Evolutionary conservation across 306 rosid genomes (phyloP), one percentile per base, ranked within the genome.

Genomic region (Quercus rubra): DNA sequence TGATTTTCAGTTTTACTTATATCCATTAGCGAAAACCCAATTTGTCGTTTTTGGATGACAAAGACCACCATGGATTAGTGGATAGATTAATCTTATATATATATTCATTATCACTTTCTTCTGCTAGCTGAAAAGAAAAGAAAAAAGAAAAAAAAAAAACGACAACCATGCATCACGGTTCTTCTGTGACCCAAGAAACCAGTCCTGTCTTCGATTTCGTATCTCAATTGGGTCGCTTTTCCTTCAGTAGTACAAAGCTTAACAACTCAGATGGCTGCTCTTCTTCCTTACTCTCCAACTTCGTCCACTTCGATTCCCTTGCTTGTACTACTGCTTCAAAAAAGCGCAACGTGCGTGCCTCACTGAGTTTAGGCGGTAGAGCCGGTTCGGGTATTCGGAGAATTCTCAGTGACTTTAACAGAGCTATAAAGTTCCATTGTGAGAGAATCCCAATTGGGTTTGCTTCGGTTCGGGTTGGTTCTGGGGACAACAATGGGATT

Each of bases 371-470:
- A 67, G 78, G 80, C 19, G 63, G 58, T 1, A 74, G 73, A 38
- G 87, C 80, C 15, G 35, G 87, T 28, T 81, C 83, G 1, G 71
- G 86, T 55, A 55, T 90, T 46, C 52, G 89, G 78, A 89, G 79
- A 38, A n/a, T 88, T 75, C 46, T 87, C 5, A 79, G 75, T 14
- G 93, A 90, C 30, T 92, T 94, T 76, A 94, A 90, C 73, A 76
- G 91, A 66, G 91, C 85, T 30, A 79, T 92, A 62, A 71, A 87
- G 90, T 78, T 90, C 55, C 94, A 92, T 23, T 90, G 94, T 63
- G 85, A 92, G 52, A 92, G 35, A 75, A 70, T 90, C 59, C 94
- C 97, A 4, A 85, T 89, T 64, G 96, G 97, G 78, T 94, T 94
- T 17, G 98, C 98, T 38, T 92, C 98, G 28, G 54, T 90, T 49